Evolutionary conservation across 345 rosid genomes (phyloP), one percentile per base, ranked within the genome.

Genomic region (Cardiospermum halicacabum): DNA sequence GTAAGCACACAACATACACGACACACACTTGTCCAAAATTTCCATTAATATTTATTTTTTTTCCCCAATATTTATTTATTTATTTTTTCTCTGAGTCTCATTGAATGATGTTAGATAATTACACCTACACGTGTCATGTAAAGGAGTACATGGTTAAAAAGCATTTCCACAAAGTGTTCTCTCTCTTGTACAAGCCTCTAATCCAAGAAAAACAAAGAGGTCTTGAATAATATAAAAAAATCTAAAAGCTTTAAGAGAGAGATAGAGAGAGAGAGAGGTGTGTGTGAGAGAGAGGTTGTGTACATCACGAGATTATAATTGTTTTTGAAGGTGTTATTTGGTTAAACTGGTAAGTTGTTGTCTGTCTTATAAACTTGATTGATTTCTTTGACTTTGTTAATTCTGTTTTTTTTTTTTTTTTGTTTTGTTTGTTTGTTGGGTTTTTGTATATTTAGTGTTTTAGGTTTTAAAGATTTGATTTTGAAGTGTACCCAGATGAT

Each of bases 101-200:
- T 22, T 60, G 64, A 62, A 55, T 64, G 68, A 64, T 64, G 68
- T 64, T 4, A 51, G 58, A 74, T 68, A 48, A 72, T 77, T 61
- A 50, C 79, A 68, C 67, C 77, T 47, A 69, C 70, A 81, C 80
- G 85, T 85, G 91, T 79, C 91, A 64, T 53, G 25, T 61, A 5
- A 21, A 27, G 7, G 61, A 39, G 27, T 72, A 45, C 74, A 56
- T 60, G 36, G 62, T 65, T 25, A 55, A 40, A 69, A 56, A 2
- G 49, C 65, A 34, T 58, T 69, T 62, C 67, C 70, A 11, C 66
- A 63, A 9, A 40, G 47, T 30, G 48, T 30, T 59, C 30, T 40
- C 31, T 65, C 64, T 27, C 62, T 28, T 57, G 16, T 24, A 30
- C 32, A 18, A 53, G 60, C 66, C 72, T 58, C 71, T 18, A 45